Percentiles rank a stretch among this genome's conserved stretches.
Evolutionary conservation across 768 basidiomycete species (phyloP).

Genomic region (Calocera cornea): DNA sequence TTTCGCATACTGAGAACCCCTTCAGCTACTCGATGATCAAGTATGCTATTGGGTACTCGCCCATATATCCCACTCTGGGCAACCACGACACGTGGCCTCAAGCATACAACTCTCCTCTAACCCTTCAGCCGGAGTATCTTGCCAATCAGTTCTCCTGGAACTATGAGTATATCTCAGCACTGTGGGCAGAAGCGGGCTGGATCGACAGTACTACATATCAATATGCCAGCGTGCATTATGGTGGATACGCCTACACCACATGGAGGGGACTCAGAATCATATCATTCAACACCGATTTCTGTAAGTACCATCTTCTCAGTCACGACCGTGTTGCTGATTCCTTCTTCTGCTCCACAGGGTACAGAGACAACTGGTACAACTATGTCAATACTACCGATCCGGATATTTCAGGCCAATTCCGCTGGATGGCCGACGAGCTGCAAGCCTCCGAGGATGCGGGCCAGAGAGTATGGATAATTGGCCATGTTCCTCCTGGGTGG

Average conservation of each 20-base stretch:
- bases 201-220: conserved; percentile 32
- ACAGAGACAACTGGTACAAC: conserved; percentile 23
- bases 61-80: conserved; percentile 14
- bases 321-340: conserved; percentile 24
- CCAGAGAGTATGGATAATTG: conserved; percentile 48
- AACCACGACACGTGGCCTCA: conserved; percentile 30
- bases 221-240: conserved; percentile 36
- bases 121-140: background rate
- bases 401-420: conserved; percentile 45
- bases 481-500: conserved; percentile 41
- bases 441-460: conserved; percentile 48
- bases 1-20: too few relatives aligned
- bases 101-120: conserved; percentile 36
- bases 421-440: conserved; percentile 39
- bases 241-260: conserved; percentile 39
- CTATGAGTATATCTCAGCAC: background rate
- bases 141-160: background rate
- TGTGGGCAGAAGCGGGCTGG: conserved; percentile 28
- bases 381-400: conserved; percentile 21
- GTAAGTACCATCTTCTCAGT: too few relatives aligned
- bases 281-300: conserved; percentile 46
- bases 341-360: conserved; percentile 39
- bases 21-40: background rate
- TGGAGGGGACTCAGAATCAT: conserved; percentile 43
- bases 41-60: background rate